A percentile compares a stretch with the other conserved stretches of the same genome.
phyloP scores from a whole-genome alignment of 306 rosid species.

The Arachis hypogaea region DNA sequence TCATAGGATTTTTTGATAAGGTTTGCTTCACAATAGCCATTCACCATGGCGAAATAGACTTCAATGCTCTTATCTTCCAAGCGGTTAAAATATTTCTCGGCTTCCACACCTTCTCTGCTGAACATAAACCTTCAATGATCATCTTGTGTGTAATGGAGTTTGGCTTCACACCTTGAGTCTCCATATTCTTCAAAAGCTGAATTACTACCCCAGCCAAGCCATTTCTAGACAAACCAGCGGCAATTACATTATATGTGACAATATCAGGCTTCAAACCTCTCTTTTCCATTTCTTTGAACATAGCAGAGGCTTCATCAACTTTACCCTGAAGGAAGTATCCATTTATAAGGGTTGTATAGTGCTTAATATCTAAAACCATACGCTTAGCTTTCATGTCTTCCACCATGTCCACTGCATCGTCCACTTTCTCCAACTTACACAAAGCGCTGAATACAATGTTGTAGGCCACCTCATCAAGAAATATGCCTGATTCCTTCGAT shows the following conservation, averaged over 20 bases:
- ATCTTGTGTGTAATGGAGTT: conserved; percentile 57
- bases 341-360: conserved; percentile 75
- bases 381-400: conserved; percentile 63
- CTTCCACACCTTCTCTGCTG: conserved; percentile 65
- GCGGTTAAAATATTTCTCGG: conserved; percentile 52
- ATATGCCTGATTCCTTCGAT: conserved; percentile 53
- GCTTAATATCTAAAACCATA: conserved; percentile 63
- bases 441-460: conserved; percentile 68
- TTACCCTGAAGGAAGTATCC: conserved; percentile 64
- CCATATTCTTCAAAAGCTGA: conserved; percentile 58
- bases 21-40: conserved; percentile 73
- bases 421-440: conserved; percentile 66
- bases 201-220: conserved; percentile 46
- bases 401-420: conserved; percentile 61
- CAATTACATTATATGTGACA: conserved; percentile 72
- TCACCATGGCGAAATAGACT: conserved; percentile 66
- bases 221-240: conserved; percentile 62
- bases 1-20: conserved; percentile 49
- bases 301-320: conserved; percentile 40
- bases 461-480: conserved; percentile 67
- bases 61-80: conserved; percentile 61
- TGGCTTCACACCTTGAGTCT: conserved; percentile 57
- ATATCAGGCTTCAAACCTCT: conserved; percentile 68
- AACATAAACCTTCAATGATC: conserved; percentile 75
- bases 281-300: conserved; percentile 60